Base-by-base conservation (phyloP, 2,329 filamentous ascomycete genomes). In the Exophiala sp. region DNA sequence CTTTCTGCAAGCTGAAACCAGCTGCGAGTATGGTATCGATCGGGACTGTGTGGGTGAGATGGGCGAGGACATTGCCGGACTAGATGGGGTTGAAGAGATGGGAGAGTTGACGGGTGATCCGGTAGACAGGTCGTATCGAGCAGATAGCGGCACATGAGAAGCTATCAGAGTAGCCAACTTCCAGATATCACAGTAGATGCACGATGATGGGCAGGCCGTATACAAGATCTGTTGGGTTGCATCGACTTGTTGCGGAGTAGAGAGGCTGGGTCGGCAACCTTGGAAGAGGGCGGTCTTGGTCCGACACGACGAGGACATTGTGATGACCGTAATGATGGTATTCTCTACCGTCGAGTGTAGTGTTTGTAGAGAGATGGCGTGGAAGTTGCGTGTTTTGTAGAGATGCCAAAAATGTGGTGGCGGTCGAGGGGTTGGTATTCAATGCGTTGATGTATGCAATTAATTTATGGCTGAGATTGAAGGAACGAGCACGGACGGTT, bases 161-260 rank as follows among this genome's bases (percentile, higher is more conserved):
- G 53, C 53, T 38, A 60, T 50, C 30, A 61, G 48, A 27, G 58
- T 53, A 16, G 59, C 58, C 21, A 61, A 46, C 44, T 57, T 57
- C 59, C 59, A 61, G 47, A 61, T 58, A 35, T 61, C 58, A 34
- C 59, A 61, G 53, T 56, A 59, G 43, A 61, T 59, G 46, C 59
- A 61, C 24, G 30, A 14, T 41, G 38, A 37, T 23, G 34, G 32
- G 43, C 59, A 61, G 4, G 58, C 46, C 27, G 42, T 46, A 19
- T 50, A 59, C 13, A 56, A 48, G 38, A 57, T 44, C 30, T 51
- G 53, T 34, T 60, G 58, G 18, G 55, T 58, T 11, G 56, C 40
- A 11, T 43, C 21, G 38, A 49, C 21, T 19, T 55, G 43, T 44
- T 54, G 46, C 14, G 42, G 48, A 21, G 42, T 53, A 14, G 51